Evolutionary conservation across 192 early-diverging fungal species (phyloP).

Genomic region (Entomortierella lignicola): DNA sequence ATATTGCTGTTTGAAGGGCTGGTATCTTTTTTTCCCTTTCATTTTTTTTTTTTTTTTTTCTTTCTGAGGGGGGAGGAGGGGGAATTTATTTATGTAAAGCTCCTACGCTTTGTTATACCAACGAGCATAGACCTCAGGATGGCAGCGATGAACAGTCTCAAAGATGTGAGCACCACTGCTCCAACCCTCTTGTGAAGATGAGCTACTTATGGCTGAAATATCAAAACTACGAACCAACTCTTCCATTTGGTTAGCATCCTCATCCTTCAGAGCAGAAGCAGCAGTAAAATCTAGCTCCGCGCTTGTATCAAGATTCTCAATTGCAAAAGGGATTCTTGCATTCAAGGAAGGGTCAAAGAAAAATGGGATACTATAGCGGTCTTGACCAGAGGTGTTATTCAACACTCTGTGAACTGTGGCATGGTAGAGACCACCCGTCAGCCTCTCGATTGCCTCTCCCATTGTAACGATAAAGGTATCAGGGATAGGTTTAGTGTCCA

Average conservation of each 20-base stretch:
- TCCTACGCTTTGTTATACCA: constrained; percentile 16
- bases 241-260: neutral
- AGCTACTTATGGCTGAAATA: neutral
- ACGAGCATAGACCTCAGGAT: constrained; percentile 41
- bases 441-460: constrained; percentile 69
- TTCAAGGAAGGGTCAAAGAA: constrained; percentile 64
- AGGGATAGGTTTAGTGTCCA: constrained; percentile 67
- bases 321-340: constrained; percentile 46
- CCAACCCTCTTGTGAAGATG: constrained; percentile 1
- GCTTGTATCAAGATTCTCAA: constrained; percentile 14
- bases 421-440: constrained; percentile 60
- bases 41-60: constrained; percentile 6
- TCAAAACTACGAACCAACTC: constrained; percentile 7
- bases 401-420: constrained; percentile 71
- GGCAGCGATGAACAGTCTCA: constrained; percentile 51
- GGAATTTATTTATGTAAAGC: no score
- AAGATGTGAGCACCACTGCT: constrained; percentile 46
- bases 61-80: neutral
- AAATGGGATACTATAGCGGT: constrained; percentile 68
- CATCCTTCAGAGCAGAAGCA: neutral
- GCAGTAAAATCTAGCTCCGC: constrained; percentile 14
- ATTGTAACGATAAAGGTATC: constrained; percentile 74
- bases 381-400: constrained; percentile 58
- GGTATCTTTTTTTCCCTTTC: no score
- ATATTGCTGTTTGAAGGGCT: no score